Evolutionary conservation across 352 stramenopile species (phyloP).

Genomic region (Thraustochytrium sp.): DNA sequence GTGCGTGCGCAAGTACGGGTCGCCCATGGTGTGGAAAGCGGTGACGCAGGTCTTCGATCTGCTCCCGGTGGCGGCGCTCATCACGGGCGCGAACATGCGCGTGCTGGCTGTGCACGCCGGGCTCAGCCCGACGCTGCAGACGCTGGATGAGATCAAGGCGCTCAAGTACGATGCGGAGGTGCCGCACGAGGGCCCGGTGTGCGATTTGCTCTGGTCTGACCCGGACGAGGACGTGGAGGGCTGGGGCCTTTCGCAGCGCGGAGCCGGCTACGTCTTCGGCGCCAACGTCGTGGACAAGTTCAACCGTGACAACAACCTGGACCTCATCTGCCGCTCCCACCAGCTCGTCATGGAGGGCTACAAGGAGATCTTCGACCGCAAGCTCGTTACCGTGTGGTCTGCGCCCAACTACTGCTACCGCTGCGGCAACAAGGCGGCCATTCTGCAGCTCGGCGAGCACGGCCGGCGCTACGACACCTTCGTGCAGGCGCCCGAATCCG

Average conservation of each 20-base stretch:
- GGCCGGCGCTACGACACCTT: constrained; percentile 47
- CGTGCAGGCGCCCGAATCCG: constrained; percentile 64
- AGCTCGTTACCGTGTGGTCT: constrained; percentile 74
- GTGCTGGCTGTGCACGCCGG: constrained; percentile 48
- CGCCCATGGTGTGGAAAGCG: constrained; percentile 58
- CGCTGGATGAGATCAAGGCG: constrained; percentile 47
- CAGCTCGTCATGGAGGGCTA: constrained; percentile 81
- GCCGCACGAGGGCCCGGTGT: constrained; percentile 51
- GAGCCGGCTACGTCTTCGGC: constrained; percentile 75
- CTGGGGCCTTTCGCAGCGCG: constrained; percentile 56
- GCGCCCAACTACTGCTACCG: constrained; percentile 78
- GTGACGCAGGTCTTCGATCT: constrained; percentile 50
- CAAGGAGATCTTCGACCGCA: constrained; percentile 79
- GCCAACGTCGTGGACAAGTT: constrained; percentile 72
- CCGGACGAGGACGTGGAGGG: constrained; percentile 56
- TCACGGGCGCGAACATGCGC: constrained; percentile 17
- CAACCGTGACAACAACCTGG: constrained; percentile 67
- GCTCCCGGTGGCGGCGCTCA: constrained; percentile 47
- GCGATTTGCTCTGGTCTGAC: constrained; percentile 58
- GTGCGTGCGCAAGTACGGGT: constrained; percentile 57
- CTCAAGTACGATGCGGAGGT: constrained; percentile 50
- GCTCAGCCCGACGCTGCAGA: constrained; percentile 48
- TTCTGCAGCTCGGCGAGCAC: constrained; percentile 74
- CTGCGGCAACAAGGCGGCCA: constrained; percentile 76
- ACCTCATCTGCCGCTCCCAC: constrained; percentile 69